Evolutionary conservation across 495 filamentous ascomycete genomes (phyloP).

Genomic region (Stereocaulon alpinum): DNA sequence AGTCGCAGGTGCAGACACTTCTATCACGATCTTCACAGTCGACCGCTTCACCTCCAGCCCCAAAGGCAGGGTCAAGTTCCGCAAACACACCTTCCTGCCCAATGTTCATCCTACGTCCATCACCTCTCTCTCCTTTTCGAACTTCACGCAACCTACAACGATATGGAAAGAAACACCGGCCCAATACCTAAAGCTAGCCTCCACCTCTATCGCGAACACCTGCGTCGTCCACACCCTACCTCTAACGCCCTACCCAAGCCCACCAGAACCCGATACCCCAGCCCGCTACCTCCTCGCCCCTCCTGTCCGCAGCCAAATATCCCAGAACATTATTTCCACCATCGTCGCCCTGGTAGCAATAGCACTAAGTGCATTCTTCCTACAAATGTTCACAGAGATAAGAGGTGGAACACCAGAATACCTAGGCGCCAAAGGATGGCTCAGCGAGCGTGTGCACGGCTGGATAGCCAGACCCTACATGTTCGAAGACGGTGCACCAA

Average conservation of each 20-base stretch:
- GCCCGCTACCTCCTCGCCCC: slow-evolving; percentile 58
- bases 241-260: slow-evolving; percentile 46
- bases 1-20: slow-evolving; percentile 71
- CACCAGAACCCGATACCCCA: slow-evolving; percentile 25
- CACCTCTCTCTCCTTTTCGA: slow-evolving; percentile 73
- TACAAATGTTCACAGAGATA: slow-evolving; percentile 59
- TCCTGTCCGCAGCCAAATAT: slow-evolving; percentile 36
- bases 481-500: slow-evolving; percentile 15
- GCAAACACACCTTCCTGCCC: slow-evolving; percentile 51
- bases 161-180: slow-evolving; percentile 37
- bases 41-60: slow-evolving; percentile 36
- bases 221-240: slow-evolving; percentile 77
- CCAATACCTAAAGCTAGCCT: slow-evolving; percentile 70
- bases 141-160: slow-evolving; percentile 48
- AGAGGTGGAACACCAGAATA: slow-evolving; percentile 49
- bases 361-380: slow-evolving; percentile 46
- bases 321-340: slow-evolving; percentile 37
- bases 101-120: slow-evolving; percentile 76
- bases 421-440: slow-evolving; percentile 41
- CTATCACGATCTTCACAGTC: slow-evolving; percentile 65
- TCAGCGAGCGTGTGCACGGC: slow-evolving; percentile 30
- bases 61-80: slow-evolving; percentile 46
- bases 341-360: slow-evolving; percentile 42
- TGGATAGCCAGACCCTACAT: slow-evolving; percentile 27
- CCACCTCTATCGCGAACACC: slow-evolving; percentile 74